Evolutionary conservation across 2,329 filamentous ascomycete species (phyloP), one percentile per base, ranked within the genome.

Genomic region (Ceratocystis diversiconidia): DNA sequence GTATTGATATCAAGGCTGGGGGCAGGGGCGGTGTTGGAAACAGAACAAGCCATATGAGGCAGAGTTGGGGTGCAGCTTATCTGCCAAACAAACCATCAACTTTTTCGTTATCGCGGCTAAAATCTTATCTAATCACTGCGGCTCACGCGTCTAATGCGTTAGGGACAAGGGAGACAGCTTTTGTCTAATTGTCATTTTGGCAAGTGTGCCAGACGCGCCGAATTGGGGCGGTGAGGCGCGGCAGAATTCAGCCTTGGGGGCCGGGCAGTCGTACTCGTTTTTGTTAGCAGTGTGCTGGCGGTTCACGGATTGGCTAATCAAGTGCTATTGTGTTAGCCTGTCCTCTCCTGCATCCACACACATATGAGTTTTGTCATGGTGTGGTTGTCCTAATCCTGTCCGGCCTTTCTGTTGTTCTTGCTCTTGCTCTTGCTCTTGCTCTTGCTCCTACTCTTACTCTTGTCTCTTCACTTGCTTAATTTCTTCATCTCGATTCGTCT

Each of bases 211-310:
- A 57, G 52, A 19, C 52, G 52, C 52, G 52, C 17, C 15, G 22
- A 57, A 32, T 19, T 8, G 1, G 36, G 48, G 68, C 68, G 68
- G 66, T 69, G 68, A 64, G 64, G 22, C 30, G 41, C 63, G 66
- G 68, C 68, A 68, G 32, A 68, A 68, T 60, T 30, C 5, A 65
- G 69, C 68, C 59, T 60, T 61, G 69, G 43, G 66, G 69, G 52
- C 12, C 15, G 15, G 52, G 8, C 50, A 4, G 44, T 7, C 6
- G 22, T 25, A 7, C 17, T n/a, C 17, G 50, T 19, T 55, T 55
- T 30, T 55, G 19, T 28, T 55, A 25, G 22, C 50, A 22, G 25
- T 15, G 50, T 7, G 25, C 22, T 30, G 52, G 10, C 15, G 25
- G 28, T 4, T 32, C 25, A 30, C 12, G 4, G 10, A 19, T n/a